Percentiles rank a stretch among this genome's conserved stretches.
Evolutionary conservation across 371 early-diverging fungal species (phyloP).

Genomic region (Mortierella sp.): DNA sequence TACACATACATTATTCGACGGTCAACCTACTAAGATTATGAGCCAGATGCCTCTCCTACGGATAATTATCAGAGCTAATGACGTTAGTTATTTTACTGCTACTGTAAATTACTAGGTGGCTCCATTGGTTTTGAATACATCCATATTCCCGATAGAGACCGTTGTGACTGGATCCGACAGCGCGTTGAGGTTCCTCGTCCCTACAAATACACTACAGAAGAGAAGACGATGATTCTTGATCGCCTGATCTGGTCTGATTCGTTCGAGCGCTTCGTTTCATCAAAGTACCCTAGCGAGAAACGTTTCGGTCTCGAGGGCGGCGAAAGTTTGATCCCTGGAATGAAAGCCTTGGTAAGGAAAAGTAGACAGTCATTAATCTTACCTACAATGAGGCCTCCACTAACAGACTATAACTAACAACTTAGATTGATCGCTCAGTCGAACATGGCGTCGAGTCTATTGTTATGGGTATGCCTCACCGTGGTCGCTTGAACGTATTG

Average conservation of each 20-base stretch:
- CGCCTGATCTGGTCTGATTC: constrained; percentile 97
- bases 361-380: no score
- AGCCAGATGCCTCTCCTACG: neutral
- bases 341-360: constrained; percentile 90
- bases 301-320: constrained; percentile 98
- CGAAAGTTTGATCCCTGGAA: constrained; percentile 96
- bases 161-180: constrained; percentile 97
- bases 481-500: constrained; percentile 98
- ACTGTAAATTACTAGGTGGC: constrained; percentile 80
- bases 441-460: constrained; percentile 94
- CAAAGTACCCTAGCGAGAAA: constrained; percentile 82
- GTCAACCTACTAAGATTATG: no score
- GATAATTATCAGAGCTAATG: neutral
- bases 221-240: constrained; percentile 93
- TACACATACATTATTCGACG: no score
- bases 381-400: neutral
- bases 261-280: constrained; percentile 78
- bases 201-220: constrained; percentile 86
- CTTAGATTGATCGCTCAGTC: constrained; percentile 71
- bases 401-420: neutral
- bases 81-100: constrained; percentile 54
- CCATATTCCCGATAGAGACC: constrained; percentile 95
- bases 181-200: constrained; percentile 92
- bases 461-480: constrained; percentile 98
- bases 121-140: constrained; percentile 97